Evolutionary conservation across 768 basidiomycete genomes (phyloP).

Genomic region (Podaxis sp.): DNA sequence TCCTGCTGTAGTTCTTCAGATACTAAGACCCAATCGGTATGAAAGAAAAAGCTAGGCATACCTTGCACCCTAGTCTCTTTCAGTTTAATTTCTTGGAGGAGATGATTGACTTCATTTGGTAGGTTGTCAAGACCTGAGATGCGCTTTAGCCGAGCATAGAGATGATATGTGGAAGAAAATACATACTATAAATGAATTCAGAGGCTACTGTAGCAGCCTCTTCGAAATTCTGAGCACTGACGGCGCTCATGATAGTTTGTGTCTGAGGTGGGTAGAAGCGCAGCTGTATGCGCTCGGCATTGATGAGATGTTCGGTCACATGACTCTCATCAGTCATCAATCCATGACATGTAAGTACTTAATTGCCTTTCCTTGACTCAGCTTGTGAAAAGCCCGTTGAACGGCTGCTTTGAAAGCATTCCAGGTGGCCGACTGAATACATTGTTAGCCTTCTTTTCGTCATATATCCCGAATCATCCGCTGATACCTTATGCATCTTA

Average conservation of each 20-base stretch:
- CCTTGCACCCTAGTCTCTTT: constrained; percentile 46
- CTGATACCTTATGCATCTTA: too few species aligned
- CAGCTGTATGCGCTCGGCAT: background rate
- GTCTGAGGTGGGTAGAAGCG: background rate
- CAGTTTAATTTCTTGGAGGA: constrained; percentile 51
- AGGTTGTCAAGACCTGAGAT: constrained; percentile 51
- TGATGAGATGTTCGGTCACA: background rate
- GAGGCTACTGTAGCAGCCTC: constrained; percentile 54
- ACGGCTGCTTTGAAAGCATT: too few species aligned
- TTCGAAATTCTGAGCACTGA: constrained; percentile 35
- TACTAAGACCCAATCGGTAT: constrained; percentile 3
- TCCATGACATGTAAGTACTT: too few species aligned
- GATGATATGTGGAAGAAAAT: background rate
- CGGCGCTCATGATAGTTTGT: constrained; percentile 13
- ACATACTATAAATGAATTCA: constrained; percentile 57
- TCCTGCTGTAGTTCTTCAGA: constrained; percentile 47
- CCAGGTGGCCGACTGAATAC: too few species aligned
- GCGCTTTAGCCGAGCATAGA: background rate
- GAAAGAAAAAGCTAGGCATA: constrained; percentile 21
- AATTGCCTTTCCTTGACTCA: too few species aligned
- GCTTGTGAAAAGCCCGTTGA: too few species aligned
- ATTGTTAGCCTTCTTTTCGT: too few species aligned
- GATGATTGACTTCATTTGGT: constrained; percentile 50
- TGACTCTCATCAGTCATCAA: background rate
- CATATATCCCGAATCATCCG: too few species aligned